A percentile compares a stretch with the other conserved stretches of the same genome.
Conservation (phyloP, 768 basidiomycete genomes). For the Pisolithus sp. region DNA sequence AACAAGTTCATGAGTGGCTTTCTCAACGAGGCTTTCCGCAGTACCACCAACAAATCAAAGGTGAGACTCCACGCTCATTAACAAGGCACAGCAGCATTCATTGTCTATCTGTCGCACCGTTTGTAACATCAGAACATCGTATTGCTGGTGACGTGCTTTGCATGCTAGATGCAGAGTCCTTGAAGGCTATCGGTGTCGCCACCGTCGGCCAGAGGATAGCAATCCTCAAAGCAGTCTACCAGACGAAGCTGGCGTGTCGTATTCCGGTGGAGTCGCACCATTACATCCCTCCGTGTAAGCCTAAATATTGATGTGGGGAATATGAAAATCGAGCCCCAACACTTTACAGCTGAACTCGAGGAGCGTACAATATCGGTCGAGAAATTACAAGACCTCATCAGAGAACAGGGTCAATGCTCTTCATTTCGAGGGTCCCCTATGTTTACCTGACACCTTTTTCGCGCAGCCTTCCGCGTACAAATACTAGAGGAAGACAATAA, state of each 20-base stretch:
- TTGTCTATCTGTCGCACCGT: conserved; percentile 4
- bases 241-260: conserved; percentile 76
- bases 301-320: conserved; percentile 1
- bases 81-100: not conserved
- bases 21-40: conserved; percentile 73
- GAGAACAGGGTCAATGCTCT: conserved; percentile 59
- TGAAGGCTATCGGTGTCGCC: conserved; percentile 83
- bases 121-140: conserved; percentile 61
- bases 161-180: conserved; percentile 72
- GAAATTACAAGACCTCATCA: conserved; percentile 57
- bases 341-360: conserved; percentile 47
- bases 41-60: conserved; percentile 77
- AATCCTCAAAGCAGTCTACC: conserved; percentile 90
- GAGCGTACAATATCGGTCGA: conserved; percentile 57
- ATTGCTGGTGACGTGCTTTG: conserved; percentile 89
- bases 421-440: not conserved
- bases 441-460: conserved; percentile 2
- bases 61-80: conserved; percentile 33
- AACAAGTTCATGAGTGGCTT: conserved; percentile 77
- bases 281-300: conserved; percentile 86
- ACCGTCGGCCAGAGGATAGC: conserved; percentile 88
- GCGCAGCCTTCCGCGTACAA: conserved; percentile 61
- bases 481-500: conserved; percentile 75
- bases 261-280: conserved; percentile 78
- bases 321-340: not conserved